phyloP scores from a whole-genome alignment of 179 eudicot species.

The Spergularia azorica region DNA sequence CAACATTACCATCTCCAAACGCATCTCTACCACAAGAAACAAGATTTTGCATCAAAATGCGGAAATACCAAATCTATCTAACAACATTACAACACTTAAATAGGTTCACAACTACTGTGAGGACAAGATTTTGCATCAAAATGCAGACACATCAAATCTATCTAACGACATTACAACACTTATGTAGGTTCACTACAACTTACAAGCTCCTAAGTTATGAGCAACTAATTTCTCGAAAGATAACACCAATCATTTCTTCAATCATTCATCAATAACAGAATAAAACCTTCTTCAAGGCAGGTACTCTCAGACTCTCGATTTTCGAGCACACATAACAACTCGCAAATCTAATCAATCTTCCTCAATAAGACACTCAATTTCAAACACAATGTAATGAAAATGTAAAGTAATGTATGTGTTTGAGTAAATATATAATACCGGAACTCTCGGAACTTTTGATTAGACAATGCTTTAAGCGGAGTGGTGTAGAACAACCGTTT shows the following conservation, averaged over 20 bases:
- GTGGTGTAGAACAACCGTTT: slow-evolving; percentile 89
- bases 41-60: not conserved
- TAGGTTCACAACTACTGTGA: not conserved
- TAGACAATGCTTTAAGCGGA: slow-evolving; percentile 97
- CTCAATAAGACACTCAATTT: not conserved
- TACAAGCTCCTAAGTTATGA: not conserved
- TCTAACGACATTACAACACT: not conserved
- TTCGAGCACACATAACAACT: not conserved
- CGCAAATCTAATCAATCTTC: not conserved
- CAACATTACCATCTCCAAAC: slow-evolving; percentile 91
- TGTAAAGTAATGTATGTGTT: not conserved
- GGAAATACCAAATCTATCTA: not conserved
- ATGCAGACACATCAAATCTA: not conserved
- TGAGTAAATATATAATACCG: slow-evolving; percentile 39
- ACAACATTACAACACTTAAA: not conserved
- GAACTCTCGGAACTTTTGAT: slow-evolving; percentile 96
- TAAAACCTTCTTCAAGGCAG: not conserved
- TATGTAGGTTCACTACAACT: not conserved
- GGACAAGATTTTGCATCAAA: not conserved
- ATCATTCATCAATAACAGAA: not conserved
- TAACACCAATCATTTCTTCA: not conserved
- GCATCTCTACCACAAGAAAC: slow-evolving; percentile 52
- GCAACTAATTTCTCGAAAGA: too few relatives aligned
- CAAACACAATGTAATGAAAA: not conserved
- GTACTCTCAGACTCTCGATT: not conserved